A percentile compares a stretch with the other conserved stretches of the same genome.
phyloP scores from a whole-genome alignment of 1,284 basidiomycete species.

The Erythrobasidium hasegawianum region DNA sequence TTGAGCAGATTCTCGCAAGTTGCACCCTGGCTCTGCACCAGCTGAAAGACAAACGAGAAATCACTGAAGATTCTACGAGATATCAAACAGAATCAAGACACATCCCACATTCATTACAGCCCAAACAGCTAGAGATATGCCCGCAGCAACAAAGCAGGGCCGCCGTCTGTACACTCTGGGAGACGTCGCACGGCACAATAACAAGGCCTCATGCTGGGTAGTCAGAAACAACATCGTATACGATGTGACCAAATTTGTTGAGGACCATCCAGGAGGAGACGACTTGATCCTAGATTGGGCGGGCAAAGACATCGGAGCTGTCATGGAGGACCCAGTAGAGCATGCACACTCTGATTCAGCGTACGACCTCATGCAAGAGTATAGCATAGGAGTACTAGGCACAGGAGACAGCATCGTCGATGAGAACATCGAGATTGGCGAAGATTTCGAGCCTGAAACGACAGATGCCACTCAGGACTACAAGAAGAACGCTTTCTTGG shows the following conservation, averaged over 20 bases:
- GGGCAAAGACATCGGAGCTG: constrained; percentile 66
- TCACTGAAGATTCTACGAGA: too few relatives aligned
- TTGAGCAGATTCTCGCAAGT: too few relatives aligned
- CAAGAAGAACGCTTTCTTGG: constrained; percentile 85
- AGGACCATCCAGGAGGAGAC: constrained; percentile 82
- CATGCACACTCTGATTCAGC: constrained; percentile 93
- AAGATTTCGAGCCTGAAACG: constrained; percentile 82
- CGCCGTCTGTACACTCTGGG: constrained; percentile 61
- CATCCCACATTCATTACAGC: background rate
- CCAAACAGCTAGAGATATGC: background rate
- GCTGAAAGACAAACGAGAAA: background rate
- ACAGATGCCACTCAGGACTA: constrained; percentile 74
- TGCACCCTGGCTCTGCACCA: background rate
- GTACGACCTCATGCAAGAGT: constrained; percentile 87
- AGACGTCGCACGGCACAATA: constrained; percentile 63
- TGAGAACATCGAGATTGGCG: constrained; percentile 56
- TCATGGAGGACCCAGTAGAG: constrained; percentile 78
- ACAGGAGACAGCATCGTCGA: constrained; percentile 67
- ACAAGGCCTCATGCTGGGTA: constrained; percentile 66
- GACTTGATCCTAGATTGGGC: constrained; percentile 63
- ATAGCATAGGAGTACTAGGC: constrained; percentile 73
- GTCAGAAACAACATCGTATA: constrained; percentile 69
- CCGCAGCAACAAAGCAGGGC: constrained; percentile 32
- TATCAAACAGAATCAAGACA: background rate
- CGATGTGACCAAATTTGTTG: constrained; percentile 63